Percentiles rank a stretch among this genome's conserved stretches.
These are phyloP conservation scores for Penicillium chermesinum DNA, from an alignment of 495 filamentous ascomycete genomes.

Conservation along the genomic window DNA sequence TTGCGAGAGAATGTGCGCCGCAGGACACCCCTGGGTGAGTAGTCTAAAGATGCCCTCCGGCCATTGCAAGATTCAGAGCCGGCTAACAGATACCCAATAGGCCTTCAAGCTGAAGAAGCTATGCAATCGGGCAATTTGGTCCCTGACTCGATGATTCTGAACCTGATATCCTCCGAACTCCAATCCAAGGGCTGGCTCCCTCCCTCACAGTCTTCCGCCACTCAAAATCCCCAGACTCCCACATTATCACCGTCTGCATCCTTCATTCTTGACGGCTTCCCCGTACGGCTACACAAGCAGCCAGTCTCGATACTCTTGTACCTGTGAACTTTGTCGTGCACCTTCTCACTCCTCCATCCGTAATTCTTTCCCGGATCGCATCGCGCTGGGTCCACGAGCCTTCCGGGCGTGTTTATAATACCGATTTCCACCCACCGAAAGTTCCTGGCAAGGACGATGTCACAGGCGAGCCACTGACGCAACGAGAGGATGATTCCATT, in stretches of 20 bases:
- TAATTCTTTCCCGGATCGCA: constrained; percentile 83
- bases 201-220: constrained; percentile 12
- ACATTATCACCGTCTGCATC: constrained; percentile 72
- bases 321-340: constrained; percentile 87
- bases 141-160: constrained; percentile 83
- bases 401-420: constrained; percentile 90
- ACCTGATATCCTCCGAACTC: constrained; percentile 84
- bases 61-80: not conserved
- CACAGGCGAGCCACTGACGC: constrained; percentile 81
- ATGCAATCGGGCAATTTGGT: constrained; percentile 84
- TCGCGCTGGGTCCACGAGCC: constrained; percentile 92
- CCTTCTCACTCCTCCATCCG: constrained; percentile 48
- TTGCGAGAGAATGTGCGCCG: constrained; percentile 87
- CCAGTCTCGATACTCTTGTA: constrained; percentile 68
- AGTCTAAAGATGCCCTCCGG: not conserved
- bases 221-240: constrained; percentile 20
- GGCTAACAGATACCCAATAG: constrained; percentile 34
- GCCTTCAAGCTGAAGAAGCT: constrained; percentile 79
- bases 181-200: constrained; percentile 75
- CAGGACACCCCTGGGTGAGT: constrained; percentile 75
- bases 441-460: constrained; percentile 80
- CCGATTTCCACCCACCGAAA: constrained; percentile 80
- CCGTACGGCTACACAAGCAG: constrained; percentile 75
- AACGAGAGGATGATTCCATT: constrained; percentile 78
- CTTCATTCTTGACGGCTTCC: constrained; percentile 95